Conservation (phyloP, 768 basidiomycete genomes). For the Boletus edulis region DNA sequence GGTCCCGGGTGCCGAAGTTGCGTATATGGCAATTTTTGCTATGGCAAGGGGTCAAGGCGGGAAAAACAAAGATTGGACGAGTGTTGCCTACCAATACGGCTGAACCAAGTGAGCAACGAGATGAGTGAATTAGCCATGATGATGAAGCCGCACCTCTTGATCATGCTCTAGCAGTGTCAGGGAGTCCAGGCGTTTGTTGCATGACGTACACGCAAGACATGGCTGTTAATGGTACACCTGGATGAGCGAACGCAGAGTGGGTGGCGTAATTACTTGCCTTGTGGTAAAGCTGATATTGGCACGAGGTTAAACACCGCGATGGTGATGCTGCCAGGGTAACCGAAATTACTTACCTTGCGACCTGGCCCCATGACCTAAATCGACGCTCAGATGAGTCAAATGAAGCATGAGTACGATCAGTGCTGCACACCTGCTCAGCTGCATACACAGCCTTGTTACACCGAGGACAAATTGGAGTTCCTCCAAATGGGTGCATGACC, state of each 20-base stretch:
- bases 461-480: conserved; percentile 67
- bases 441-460: conserved; percentile 81
- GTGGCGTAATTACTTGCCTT: conserved; percentile 45
- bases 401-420: not conserved
- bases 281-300: conserved; percentile 62
- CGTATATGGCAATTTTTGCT: conserved; percentile 84
- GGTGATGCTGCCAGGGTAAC: not conserved
- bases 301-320: not conserved
- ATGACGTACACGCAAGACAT: conserved; percentile 75
- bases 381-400: conserved; percentile 7
- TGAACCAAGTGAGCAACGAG: conserved; percentile 12
- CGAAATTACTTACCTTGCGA: conserved; percentile 60
- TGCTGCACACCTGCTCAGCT: conserved; percentile 70
- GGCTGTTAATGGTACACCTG: conserved; percentile 41
- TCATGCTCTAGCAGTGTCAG: conserved; percentile 79
- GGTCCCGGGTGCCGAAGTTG: conserved; percentile 73
- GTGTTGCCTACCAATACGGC: conserved; percentile 43
- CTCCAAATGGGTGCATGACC: conserved; percentile 70
- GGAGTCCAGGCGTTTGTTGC: conserved; percentile 78
- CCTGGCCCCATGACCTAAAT: conserved; percentile 80
- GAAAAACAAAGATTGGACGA: not conserved
- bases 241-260: not conserved
- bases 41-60: conserved; percentile 4
- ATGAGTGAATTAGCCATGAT: not conserved
- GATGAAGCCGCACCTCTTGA: conserved; percentile 53